Evolutionary conservation across 228 moss, liverwort and hornwort species (phyloP).

Genomic region (Sphagnum magellanicum): DNA sequence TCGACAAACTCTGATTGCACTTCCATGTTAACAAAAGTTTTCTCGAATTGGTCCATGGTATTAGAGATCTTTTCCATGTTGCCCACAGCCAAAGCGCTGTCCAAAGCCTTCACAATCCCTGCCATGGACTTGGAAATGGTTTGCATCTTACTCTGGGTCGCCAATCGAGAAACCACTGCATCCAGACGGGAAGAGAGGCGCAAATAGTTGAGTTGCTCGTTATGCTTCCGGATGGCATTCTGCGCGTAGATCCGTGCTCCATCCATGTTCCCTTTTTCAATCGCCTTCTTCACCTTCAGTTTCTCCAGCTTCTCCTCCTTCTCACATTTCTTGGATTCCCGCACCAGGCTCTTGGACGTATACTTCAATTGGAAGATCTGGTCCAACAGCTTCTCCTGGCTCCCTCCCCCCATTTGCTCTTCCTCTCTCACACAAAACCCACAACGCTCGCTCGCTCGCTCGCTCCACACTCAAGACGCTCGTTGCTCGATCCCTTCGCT

Average conservation of each 20-base stretch:
- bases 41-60: conserved; percentile 11
- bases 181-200: conserved; percentile 8
- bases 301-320: conserved; percentile 14
- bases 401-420: conserved; percentile 5
- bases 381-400: conserved; percentile 9
- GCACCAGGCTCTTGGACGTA: conserved; percentile 7
- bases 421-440: too few species aligned
- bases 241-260: conserved; percentile 12
- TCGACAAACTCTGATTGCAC: conserved; percentile 11
- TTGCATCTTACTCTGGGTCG: conserved; percentile 11
- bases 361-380: conserved; percentile 13
- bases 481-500: too few species aligned
- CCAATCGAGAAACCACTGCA: conserved; percentile 5
- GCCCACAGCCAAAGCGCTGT: conserved; percentile 8
- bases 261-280: conserved; percentile 11
- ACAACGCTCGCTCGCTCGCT: too few species aligned
- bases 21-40: conserved; percentile 11
- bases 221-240: conserved; percentile 10
- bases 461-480: too few species aligned
- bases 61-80: conserved; percentile 12
- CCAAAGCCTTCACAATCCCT: conserved; percentile 6
- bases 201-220: conserved; percentile 9
- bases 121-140: conserved; percentile 9
- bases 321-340: conserved; percentile 8
- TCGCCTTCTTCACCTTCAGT: conserved; percentile 11